Evolutionary conservation across 257 asterid genomes (phyloP).

Genomic region (Sherardia arvensis): DNA sequence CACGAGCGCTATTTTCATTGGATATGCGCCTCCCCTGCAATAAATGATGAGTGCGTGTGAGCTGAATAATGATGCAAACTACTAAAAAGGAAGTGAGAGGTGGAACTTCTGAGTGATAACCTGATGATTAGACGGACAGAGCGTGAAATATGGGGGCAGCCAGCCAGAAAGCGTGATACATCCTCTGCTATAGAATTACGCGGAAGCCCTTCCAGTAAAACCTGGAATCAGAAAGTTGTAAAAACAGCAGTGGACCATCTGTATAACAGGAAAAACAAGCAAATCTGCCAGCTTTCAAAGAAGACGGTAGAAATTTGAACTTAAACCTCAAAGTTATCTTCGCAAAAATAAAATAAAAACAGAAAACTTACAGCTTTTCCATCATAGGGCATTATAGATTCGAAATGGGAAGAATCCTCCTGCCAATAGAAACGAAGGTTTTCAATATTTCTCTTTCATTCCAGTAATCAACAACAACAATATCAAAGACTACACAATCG

Average conservation of each 20-base stretch:
- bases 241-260: neutral
- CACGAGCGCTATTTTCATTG: constrained; percentile 42
- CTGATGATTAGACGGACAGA: constrained; percentile 36
- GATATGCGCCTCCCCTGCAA: constrained; percentile 37
- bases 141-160: constrained; percentile 57
- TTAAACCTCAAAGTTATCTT: neutral
- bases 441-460: neutral
- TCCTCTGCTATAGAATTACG: constrained; percentile 57
- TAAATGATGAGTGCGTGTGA: neutral
- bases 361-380: constrained; percentile 72
- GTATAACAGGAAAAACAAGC: neutral
- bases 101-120: constrained; percentile 21
- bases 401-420: constrained; percentile 55
- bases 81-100: neutral
- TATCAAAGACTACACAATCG: neutral
- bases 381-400: constrained; percentile 34
- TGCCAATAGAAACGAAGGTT: constrained; percentile 22
- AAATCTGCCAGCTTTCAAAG: neutral
- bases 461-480: neutral
- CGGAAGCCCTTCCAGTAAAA: constrained; percentile 58
- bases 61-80: neutral
- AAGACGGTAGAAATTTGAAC: neutral
- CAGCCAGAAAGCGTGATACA: constrained; percentile 73
- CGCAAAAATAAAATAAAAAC: neutral
- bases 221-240: constrained; percentile 19